Conservation (phyloP, 2,329 filamentous ascomycete genomes). For the Aspergillus ruber region DNA sequence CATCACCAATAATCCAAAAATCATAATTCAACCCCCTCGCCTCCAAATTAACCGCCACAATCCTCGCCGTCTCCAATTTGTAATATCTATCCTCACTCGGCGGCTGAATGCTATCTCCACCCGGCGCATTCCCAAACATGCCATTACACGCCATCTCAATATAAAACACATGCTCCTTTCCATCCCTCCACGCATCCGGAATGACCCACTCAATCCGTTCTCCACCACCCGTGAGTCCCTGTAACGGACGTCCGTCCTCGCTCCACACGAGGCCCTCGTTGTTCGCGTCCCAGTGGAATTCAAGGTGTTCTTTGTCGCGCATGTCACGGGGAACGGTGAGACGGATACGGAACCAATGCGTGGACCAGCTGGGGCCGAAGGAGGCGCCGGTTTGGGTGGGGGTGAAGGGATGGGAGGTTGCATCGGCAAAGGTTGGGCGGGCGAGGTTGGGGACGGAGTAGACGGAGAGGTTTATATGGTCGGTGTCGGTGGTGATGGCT, state of each 20-base stretch:
- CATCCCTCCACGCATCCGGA: slow-evolving; percentile 72
- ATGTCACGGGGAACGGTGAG: slow-evolving; percentile 71
- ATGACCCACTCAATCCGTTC: slow-evolving; percentile 90
- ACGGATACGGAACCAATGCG: slow-evolving; percentile 89
- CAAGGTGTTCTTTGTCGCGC: slow-evolving; percentile 70
- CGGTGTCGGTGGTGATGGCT: slow-evolving; percentile 58
- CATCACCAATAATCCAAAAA: slow-evolving; percentile 89
- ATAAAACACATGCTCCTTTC: slow-evolving; percentile 82
- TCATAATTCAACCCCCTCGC: slow-evolving; percentile 81
- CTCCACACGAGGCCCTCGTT: slow-evolving; percentile 95
- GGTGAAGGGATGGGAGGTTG: slow-evolving; percentile 67
- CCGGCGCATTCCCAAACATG: slow-evolving; percentile 91
- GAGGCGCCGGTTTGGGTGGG: slow-evolving; percentile 66
- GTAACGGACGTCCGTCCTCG: slow-evolving; percentile 78
- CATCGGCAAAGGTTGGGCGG: slow-evolving; percentile 81
- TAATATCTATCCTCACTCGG: slow-evolving; percentile 81
- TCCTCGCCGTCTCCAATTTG: slow-evolving; percentile 67
- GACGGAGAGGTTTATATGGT: slow-evolving; percentile 76
- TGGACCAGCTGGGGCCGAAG: slow-evolving; percentile 94
- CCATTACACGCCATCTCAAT: slow-evolving; percentile 98
- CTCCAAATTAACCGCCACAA: slow-evolving; percentile 80
- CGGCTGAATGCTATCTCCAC: slow-evolving; percentile 80
- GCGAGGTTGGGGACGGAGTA: slow-evolving; percentile 75
- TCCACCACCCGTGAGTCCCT: slow-evolving; percentile 83
- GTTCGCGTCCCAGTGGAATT: slow-evolving; percentile 92